A percentile compares a stretch with the other conserved stretches of the same genome.
These are phyloP conservation scores for Samsoniella hepiali DNA, from an alignment of 2,329 filamentous ascomycete genomes.

Conservation along the genomic window DNA sequence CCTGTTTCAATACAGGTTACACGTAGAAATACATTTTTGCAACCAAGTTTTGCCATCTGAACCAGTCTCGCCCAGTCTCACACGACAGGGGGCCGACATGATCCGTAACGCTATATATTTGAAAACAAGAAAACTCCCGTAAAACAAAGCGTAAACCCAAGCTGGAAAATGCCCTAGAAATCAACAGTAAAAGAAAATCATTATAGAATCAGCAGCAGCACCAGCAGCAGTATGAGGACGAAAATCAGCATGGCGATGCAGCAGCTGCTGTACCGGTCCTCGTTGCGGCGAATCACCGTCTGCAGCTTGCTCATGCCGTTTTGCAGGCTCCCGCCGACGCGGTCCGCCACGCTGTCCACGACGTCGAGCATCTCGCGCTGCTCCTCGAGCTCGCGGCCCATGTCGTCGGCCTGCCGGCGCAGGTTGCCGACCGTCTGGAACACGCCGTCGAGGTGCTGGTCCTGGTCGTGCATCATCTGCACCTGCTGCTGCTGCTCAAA, in stretches of 20 bases:
- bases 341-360: constrained; percentile 79
- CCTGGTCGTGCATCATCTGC: constrained; percentile 92
- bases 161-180: not conserved
- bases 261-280: constrained; percentile 83
- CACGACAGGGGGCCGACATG: not conserved
- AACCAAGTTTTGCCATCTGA: not conserved
- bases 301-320: constrained; percentile 83
- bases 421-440: constrained; percentile 91
- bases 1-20: not conserved
- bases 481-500: constrained; percentile 90
- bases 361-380: constrained; percentile 85
- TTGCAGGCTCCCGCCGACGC: constrained; percentile 81
- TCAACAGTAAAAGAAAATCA: not conserved
- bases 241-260: constrained; percentile 88
- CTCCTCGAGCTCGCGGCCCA: constrained; percentile 95
- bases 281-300: constrained; percentile 81
- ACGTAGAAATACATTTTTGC: not conserved
- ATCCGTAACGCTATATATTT: constrained; percentile 2
- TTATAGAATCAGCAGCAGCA: constrained; percentile 67
- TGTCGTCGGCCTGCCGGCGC: constrained; percentile 85
- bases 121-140: constrained; percentile 8
- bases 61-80: not conserved
- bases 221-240: constrained; percentile 79
- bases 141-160: not conserved
- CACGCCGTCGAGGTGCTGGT: constrained; percentile 87